Conservation (phyloP, 345 rosid species). For the Melastoma malabathricum region DNA sequence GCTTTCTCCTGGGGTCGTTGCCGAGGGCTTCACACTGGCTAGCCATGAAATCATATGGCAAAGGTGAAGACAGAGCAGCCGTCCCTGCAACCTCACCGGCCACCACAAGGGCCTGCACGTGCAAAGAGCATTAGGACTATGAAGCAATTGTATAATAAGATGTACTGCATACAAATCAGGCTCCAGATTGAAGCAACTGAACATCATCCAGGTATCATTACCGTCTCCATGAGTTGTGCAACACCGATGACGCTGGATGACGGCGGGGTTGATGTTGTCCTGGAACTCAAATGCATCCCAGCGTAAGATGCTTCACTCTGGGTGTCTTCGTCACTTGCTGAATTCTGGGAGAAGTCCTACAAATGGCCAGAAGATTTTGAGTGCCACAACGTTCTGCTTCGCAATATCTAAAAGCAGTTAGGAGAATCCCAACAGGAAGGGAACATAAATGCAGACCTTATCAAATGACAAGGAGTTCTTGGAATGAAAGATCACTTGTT, state of each 20-base stretch:
- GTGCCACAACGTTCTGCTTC: not conserved
- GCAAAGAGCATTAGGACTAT: not conserved
- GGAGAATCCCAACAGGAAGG: not conserved
- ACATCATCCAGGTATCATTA: constrained; percentile 6
- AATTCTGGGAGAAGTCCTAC: constrained; percentile 49
- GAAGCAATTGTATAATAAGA: not conserved
- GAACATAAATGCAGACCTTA: constrained; percentile 35
- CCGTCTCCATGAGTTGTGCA: constrained; percentile 88
- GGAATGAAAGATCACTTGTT: constrained; percentile 32
- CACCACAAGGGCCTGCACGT: constrained; percentile 72
- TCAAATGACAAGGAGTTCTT: constrained; percentile 76
- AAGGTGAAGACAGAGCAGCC: constrained; percentile 71
- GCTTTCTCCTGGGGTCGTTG: constrained; percentile 63
- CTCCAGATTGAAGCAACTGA: too few species aligned
- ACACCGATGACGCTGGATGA: constrained; percentile 61
- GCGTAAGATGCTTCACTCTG: constrained; percentile 64
- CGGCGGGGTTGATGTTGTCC: constrained; percentile 50
- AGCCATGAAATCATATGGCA: constrained; percentile 71
- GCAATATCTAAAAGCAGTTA: not conserved
- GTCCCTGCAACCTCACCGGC: constrained; percentile 92
- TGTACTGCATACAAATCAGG: not conserved
- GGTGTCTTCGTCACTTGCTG: constrained; percentile 52
- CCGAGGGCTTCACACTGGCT: constrained; percentile 84
- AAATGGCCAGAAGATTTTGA: constrained; percentile 1
- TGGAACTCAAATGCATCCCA: constrained; percentile 38